Percentiles rank a stretch among this genome's conserved stretches.
phyloP scores from a whole-genome alignment of 2,329 filamentous ascomycete genomes.

The Penicillium janthinellum region DNA sequence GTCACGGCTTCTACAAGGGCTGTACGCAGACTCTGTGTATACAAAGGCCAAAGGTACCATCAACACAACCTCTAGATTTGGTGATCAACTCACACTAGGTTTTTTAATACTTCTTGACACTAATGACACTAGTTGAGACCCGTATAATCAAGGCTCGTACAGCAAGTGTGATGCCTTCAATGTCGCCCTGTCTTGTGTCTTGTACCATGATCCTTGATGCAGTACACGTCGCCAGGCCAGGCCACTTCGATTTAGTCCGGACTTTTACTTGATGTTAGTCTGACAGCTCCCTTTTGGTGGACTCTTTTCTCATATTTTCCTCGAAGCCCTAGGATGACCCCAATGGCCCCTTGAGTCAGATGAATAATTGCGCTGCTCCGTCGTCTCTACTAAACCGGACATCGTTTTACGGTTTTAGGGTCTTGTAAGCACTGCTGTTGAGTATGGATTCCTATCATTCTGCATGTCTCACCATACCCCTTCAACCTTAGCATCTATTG shows the following conservation, averaged over 20 bases:
- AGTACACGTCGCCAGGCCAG: background rate
- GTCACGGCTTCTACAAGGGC: slow-evolving; percentile 30
- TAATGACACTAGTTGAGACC: background rate
- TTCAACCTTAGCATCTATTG: too few relatives aligned
- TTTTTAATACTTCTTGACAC: background rate
- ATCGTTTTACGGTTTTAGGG: too few relatives aligned
- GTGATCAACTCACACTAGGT: background rate
- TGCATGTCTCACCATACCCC: too few relatives aligned
- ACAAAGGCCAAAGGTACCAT: background rate
- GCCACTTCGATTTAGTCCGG: background rate
- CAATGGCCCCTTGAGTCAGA: too few relatives aligned
- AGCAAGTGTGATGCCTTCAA: background rate
- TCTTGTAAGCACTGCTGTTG: too few relatives aligned
- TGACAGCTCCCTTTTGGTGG: background rate
- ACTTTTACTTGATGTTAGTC: background rate
- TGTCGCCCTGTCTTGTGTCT: background rate
- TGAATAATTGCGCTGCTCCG: too few relatives aligned
- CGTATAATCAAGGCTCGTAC: background rate
- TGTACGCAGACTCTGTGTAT: too few relatives aligned
- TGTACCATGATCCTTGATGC: background rate
- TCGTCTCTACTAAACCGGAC: too few relatives aligned
- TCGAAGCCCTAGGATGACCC: too few relatives aligned
- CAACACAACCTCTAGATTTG: background rate
- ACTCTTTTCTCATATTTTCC: background rate
- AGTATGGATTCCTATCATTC: too few relatives aligned